Evolutionary conservation across 345 rosid genomes (phyloP).

Genomic region (Sisymbrium altissimum): DNA sequence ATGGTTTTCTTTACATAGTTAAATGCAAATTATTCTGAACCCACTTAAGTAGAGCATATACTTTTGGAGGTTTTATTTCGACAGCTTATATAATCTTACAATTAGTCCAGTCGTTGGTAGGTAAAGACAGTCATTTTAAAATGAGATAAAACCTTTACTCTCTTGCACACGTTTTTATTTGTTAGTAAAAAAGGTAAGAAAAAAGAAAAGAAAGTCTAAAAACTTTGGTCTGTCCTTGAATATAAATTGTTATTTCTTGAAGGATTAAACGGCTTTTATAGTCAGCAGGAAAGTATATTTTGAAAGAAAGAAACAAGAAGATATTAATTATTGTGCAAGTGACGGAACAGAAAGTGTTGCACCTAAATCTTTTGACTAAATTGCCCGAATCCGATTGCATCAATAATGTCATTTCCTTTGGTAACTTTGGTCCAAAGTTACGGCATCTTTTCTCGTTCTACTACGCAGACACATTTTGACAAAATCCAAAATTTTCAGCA

Average conservation of each 20-base stretch:
- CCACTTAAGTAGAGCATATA: background rate
- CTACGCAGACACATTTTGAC: background rate
- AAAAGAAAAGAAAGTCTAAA: background rate
- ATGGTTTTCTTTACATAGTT: background rate
- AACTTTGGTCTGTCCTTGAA: too few relatives aligned
- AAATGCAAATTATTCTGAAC: background rate
- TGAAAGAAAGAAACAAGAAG: background rate
- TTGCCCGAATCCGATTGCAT: background rate
- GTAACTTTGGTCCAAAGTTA: background rate
- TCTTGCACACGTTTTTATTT: background rate
- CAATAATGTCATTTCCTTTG: background rate
- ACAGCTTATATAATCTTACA: background rate
- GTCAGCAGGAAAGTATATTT: background rate
- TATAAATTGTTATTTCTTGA: too few relatives aligned
- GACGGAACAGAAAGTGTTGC: background rate
- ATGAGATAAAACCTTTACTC: background rate
- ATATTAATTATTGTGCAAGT: background rate
- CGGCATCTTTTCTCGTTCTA: background rate
- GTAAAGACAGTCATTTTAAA: background rate
- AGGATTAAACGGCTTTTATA: background rate
- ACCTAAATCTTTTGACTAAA: background rate
- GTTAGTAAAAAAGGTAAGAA: background rate
- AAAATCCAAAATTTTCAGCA: background rate
- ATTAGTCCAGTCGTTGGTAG: background rate
- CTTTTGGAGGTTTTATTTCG: background rate